A percentile compares a stretch with the other conserved stretches of the same genome.
These are phyloP conservation scores for Tetratostichococcus sp. DNA, from an alignment of 139 green algal genomes.

Conservation along the genomic window DNA sequence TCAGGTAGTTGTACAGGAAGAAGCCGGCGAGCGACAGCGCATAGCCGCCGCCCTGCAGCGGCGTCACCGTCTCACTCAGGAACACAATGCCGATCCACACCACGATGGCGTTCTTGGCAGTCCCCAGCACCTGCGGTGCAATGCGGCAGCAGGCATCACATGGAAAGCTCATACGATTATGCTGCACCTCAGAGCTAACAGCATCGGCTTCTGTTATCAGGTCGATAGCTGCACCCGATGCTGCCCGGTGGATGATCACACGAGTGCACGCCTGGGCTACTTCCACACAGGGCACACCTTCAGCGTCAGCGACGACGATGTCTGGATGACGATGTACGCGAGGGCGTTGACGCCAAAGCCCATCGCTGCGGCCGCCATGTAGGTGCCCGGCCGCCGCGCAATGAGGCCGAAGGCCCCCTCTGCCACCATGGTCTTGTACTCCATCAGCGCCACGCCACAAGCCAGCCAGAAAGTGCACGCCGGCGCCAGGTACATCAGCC, in stretches of 20 bases:
- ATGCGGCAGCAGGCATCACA: too few relatives aligned
- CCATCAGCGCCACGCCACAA: constrained; percentile 36
- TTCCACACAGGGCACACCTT: constrained; percentile 44
- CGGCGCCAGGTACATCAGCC: constrained; percentile 84
- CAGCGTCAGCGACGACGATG: constrained; percentile 68
- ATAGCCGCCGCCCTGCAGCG: constrained; percentile 59
- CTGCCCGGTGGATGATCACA: too few relatives aligned
- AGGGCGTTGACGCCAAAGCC: constrained; percentile 83
- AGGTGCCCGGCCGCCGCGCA: constrained; percentile 28
- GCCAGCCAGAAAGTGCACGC: constrained; percentile 77
- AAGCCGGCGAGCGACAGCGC: constrained; percentile 57
- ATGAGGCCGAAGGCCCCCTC: constrained; percentile 37
- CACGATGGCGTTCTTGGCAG: constrained; percentile 81
- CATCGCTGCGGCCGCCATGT: constrained; percentile 64
- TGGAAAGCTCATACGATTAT: too few relatives aligned
- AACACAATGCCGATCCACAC: constrained; percentile 71
- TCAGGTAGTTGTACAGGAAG: constrained; percentile 69
- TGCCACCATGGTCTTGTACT: constrained; percentile 49
- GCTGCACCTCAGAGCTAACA: too few relatives aligned
- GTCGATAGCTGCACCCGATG: neutral
- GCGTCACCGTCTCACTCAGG: constrained; percentile 62
- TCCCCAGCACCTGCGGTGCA: constrained; percentile 51
- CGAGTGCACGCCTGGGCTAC: too few relatives aligned
- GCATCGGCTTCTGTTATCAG: too few relatives aligned
- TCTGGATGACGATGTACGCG: constrained; percentile 82